These are phyloP conservation scores for Suillus variegatus DNA, from an alignment of 768 basidiomycete genomes.

Conservation along the genomic window DNA sequence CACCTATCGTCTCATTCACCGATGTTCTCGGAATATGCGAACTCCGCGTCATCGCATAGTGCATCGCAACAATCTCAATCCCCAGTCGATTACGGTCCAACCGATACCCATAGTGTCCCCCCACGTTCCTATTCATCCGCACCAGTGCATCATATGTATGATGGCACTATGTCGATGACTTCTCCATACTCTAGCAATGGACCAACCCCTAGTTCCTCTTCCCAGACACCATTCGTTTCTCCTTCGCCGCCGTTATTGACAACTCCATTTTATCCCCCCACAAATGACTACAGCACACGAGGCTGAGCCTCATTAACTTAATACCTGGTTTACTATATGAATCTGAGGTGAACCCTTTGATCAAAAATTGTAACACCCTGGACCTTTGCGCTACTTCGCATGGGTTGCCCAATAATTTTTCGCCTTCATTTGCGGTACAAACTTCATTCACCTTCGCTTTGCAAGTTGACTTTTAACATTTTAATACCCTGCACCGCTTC, in stretches of 20 bases:
- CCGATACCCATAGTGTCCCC: slow-evolving; percentile 13
- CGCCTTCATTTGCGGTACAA: slow-evolving; percentile 23
- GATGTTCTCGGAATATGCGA: slow-evolving; percentile 20
- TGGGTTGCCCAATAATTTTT: slow-evolving; percentile 6
- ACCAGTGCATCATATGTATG: slow-evolving; percentile 19
- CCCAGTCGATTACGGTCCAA: slow-evolving; percentile 10
- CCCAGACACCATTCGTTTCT: slow-evolving; percentile 16
- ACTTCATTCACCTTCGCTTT: slow-evolving; percentile 10
- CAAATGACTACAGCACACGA: slow-evolving; percentile 10
- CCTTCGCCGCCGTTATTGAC: slow-evolving; percentile 29
- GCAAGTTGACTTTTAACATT: neutral
- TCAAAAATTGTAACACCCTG: slow-evolving; percentile 12
- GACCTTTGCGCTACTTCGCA: slow-evolving; percentile 6
- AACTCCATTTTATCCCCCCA: slow-evolving; percentile 32
- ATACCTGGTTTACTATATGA: slow-evolving; percentile 18
- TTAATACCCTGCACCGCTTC: slow-evolving; percentile 3
- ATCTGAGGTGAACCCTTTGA: slow-evolving; percentile 14
- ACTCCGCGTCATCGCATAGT: slow-evolving; percentile 14
- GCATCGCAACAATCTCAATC: slow-evolving; percentile 15
- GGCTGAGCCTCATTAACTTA: slow-evolving; percentile 12
- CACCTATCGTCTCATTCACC: slow-evolving; percentile 13
- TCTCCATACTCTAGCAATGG: slow-evolving; percentile 16
- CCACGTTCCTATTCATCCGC: slow-evolving; percentile 23
- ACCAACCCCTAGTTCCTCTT: slow-evolving; percentile 10
- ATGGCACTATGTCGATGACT: slow-evolving; percentile 11